Conservation (phyloP, 805 yeast genomes). For the Clavispora asparagi region DNA sequence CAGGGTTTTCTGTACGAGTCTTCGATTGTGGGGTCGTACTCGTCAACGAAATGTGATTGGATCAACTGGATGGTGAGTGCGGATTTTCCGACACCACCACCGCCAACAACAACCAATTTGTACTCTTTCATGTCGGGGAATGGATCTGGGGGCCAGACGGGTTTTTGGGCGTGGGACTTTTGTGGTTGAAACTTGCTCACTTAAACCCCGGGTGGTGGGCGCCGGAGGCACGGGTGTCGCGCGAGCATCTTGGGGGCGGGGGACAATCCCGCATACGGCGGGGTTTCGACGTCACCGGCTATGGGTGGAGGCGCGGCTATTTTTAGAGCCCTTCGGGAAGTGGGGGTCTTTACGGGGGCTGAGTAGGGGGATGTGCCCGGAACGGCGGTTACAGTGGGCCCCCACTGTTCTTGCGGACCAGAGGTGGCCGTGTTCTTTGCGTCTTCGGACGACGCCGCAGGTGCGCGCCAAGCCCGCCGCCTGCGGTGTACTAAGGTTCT, state of each 20-base stretch:
- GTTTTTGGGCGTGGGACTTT: neutral
- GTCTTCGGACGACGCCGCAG: no score
- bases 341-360: no score
- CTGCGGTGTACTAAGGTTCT: no score
- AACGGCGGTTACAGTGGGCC: no score
- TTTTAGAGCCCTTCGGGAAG: no score
- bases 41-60: slow-evolving; percentile 93
- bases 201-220: neutral
- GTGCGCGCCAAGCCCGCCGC: no score
- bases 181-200: neutral
- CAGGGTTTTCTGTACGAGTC: slow-evolving; percentile 87
- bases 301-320: no score
- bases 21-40: slow-evolving; percentile 97
- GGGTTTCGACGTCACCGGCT: no score
- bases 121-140: slow-evolving; percentile 52
- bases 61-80: slow-evolving; percentile 93
- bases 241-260: no score
- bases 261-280: neutral
- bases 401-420: no score
- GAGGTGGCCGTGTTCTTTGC: no score
- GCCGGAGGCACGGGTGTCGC: neutral
- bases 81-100: slow-evolving; percentile 98
- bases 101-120: slow-evolving; percentile 94
- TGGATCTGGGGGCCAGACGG: neutral
- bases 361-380: no score